Base-by-base conservation (phyloP, 2,329 filamentous ascomycete species). In the Cladosporium sp. region DNA sequence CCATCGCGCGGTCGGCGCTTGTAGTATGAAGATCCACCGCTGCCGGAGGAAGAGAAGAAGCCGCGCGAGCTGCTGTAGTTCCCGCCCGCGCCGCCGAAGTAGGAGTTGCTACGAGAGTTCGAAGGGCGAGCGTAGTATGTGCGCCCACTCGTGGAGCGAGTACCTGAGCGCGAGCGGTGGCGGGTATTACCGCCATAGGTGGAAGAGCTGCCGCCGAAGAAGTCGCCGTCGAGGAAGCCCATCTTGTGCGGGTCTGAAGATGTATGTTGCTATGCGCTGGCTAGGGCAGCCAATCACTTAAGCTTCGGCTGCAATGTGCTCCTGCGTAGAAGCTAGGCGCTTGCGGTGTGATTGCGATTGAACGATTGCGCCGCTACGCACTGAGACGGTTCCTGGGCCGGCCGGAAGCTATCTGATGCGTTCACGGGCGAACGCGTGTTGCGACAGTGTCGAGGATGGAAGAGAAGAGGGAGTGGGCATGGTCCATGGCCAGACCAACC, bases 1-100 rank as follows among this genome's bases (percentile, higher is more conserved):
- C 84, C 86, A 55, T 82, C 78, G 60, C 92, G 86, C 2, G 92
- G 88, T 3, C 77, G 73, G 14, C 87, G 87, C 64, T 89, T 87
- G 66, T 88, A 88, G 72, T 90, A 91, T 9, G 79, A 81, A 7
- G 77, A 85, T 40, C 49, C 46, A 8, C 54, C 53, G 46, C 61
- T 52, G 32, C 77, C 85, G 33, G 52, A 46, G 9, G 56, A 53
- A 16, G 55, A 54, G 58, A 67, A 67, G 31, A 66, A 60, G 6
- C 65, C 61, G 13, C 63, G 56, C 19, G 61, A 62, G 35, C 45
- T 50, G 13, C 43, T 42, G 19, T 52, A 46, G 35, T 51, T 52
- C 19, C 49, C 51, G 32, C 37, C 43, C 22, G 50, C 56, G 44
- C 59, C 58, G 54, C 63, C 63, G 54, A 61, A 59, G 9, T 56